These are phyloP conservation scores for Durotheca rogersii DNA, from an alignment of 495 filamentous ascomycete species.

Conservation along the genomic window DNA sequence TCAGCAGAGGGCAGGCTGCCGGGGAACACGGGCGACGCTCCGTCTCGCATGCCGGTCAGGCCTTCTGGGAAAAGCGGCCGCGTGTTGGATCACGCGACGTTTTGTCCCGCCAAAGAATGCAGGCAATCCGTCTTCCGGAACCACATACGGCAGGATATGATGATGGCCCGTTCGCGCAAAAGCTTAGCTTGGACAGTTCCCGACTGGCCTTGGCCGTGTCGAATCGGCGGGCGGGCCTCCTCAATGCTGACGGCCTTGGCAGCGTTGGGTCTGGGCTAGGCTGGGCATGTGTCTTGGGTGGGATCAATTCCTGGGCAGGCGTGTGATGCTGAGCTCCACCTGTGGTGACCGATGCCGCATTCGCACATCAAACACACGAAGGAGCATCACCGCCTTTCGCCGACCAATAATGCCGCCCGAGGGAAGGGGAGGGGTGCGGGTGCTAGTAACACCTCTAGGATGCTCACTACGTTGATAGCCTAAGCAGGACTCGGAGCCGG, in stretches of 20 bases:
- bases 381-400: conserved; percentile 18
- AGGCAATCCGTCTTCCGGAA: conserved; percentile 9
- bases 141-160: conserved; percentile 11
- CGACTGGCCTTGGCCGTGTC: conserved; percentile 2
- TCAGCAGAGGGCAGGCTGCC: conserved; percentile 12
- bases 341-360: conserved; percentile 18
- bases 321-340: conserved; percentile 14
- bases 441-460: neutral
- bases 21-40: conserved; percentile 3
- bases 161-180: conserved; percentile 5
- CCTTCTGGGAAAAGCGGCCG: neutral
- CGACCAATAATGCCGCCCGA: conserved; percentile 18
- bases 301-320: conserved; percentile 7
- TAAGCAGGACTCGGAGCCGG: too few relatives aligned
- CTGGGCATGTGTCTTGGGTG: neutral
- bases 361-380: conserved; percentile 18
- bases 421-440: neutral
- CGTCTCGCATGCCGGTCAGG: conserved; percentile 10
- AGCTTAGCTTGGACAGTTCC: conserved; percentile 13
- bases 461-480: too few relatives aligned
- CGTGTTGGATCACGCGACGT: conserved; percentile 15
- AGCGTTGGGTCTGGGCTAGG: conserved; percentile 10
- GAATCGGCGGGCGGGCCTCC: neutral
- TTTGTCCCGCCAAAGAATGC: conserved; percentile 1
- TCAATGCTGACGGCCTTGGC: conserved; percentile 5